A percentile compares a stretch with the other conserved stretches of the same genome.
These are phyloP conservation scores for sorghum (Sorghum bicolor) DNA, from an alignment of 176 grass and related monocot genomes.

Conservation along the genomic window DNA sequence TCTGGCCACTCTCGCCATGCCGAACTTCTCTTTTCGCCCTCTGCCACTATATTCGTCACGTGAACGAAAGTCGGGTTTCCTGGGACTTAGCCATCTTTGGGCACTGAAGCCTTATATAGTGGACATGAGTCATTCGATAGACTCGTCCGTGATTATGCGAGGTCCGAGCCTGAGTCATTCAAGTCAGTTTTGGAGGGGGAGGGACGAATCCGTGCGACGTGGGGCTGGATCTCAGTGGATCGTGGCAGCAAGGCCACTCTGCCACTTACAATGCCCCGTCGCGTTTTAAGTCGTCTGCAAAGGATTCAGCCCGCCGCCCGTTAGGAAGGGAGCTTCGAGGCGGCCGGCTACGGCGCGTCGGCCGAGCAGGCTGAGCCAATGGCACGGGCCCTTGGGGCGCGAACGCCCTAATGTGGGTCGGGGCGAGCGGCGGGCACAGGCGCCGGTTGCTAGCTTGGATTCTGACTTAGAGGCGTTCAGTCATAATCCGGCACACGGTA, in stretches of 20 bases:
- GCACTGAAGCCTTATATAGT: too few species aligned
- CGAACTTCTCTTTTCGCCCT: too few species aligned
- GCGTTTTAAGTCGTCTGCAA: slow-evolving; percentile 56
- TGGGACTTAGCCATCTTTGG: too few species aligned
- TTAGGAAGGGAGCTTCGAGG: background rate
- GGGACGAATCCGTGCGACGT: slow-evolving; percentile 2
- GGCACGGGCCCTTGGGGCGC: slow-evolving; percentile 2
- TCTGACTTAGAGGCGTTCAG: slow-evolving; percentile 58
- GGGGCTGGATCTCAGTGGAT: slow-evolving; percentile 56
- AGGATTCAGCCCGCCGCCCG: slow-evolving; percentile 43
- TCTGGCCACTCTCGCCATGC: too few species aligned
- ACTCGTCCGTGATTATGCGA: too few species aligned
- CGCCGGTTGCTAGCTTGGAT: slow-evolving; percentile 51
- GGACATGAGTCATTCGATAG: too few species aligned
- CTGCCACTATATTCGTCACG: too few species aligned
- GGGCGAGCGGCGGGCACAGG: slow-evolving; percentile 15
- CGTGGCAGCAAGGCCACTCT: slow-evolving; percentile 58
- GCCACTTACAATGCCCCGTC: slow-evolving; percentile 52
- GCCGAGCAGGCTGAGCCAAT: background rate
- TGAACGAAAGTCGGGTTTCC: too few species aligned
- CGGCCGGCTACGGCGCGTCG: background rate
- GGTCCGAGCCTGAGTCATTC: too few species aligned
- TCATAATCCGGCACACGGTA: slow-evolving; percentile 53
- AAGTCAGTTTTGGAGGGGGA: too few species aligned
- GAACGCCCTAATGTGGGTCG: slow-evolving; percentile 22